Evolutionary conservation across 257 asterid species (phyloP).

Genomic region (Ilex aquifolium): DNA sequence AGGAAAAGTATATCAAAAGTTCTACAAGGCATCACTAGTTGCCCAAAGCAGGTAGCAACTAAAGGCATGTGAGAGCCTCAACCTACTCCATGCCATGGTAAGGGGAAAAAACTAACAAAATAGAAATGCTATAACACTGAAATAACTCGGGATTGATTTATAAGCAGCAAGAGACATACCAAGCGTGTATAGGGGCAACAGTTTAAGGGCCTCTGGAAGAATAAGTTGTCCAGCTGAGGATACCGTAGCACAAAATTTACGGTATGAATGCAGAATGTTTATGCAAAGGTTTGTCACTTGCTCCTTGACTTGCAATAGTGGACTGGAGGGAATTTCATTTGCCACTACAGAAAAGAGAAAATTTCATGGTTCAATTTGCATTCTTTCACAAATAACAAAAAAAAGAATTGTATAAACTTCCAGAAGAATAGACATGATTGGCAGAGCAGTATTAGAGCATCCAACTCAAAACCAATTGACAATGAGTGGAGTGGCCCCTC

Average conservation of each 20-base stretch:
- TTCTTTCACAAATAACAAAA: background rate
- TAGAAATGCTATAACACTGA: no score
- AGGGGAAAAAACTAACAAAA: no score
- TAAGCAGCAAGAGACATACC: conserved; percentile 47
- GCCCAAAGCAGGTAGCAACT: no score
- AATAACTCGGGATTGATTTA: background rate
- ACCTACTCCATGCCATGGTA: no score
- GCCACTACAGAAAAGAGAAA: conserved; percentile 57
- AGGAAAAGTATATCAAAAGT: no score
- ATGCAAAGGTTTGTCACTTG: conserved; percentile 83
- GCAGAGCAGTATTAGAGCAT: background rate
- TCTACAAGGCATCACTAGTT: no score
- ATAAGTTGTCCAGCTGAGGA: conserved; percentile 93
- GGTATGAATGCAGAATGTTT: conserved; percentile 81
- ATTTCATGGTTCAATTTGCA: background rate
- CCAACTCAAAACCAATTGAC: no score
- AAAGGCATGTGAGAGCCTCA: no score
- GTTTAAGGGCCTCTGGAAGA: conserved; percentile 93
- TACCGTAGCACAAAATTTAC: conserved; percentile 93
- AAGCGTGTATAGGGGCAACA: conserved; percentile 86
- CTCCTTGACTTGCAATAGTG: conserved; percentile 77
- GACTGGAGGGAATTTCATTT: conserved; percentile 72
- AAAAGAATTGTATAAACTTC: background rate
- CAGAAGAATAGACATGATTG: background rate
- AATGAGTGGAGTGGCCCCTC: no score